Base-by-base conservation (phyloP, 2,329 filamentous ascomycete genomes). In the Paecilomyces sp. region DNA sequence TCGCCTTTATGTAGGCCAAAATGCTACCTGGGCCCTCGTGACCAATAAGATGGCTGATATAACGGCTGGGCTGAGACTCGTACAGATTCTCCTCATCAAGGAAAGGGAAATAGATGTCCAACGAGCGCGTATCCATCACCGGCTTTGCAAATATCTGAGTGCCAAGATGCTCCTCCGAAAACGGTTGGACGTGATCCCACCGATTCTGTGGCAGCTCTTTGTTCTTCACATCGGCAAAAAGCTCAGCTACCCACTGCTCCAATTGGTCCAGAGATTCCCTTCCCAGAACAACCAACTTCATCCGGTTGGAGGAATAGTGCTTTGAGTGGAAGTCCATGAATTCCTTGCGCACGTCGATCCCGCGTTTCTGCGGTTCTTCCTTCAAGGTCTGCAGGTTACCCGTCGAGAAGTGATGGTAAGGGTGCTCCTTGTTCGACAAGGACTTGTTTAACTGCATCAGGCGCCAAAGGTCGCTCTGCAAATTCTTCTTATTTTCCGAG, bases 401-500 rank as follows among this genome's bases (percentile, higher is more conserved):
- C 0, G 92, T 97, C 0, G 90, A 92, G 72, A 97, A 97, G 69
- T 96, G 89, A 72, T 90, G 90, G 72, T 90, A 96, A 0, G 92
- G 92, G 68, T 97, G 92, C 13, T 88, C 85, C 2, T 90, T 88
- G 73, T 93, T 96, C 2, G 91, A 91, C n/a, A 94, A 78, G 2
- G 88, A 88, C 77, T 96, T 96, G 71, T 91, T 89, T 25, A 97
- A 81, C 75, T 97, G 92, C 69, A 93, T 86, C 63, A 96, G 77
- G 15, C 92, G 86, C 91, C 92, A 96, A 59, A 85, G 84, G 70
- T 97, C 92, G 71, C 86, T 93, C 76, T 97, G 92, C 55, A 97
- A 79, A 67, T 97, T 97, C 83, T 97, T 97, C 83, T 96, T 96
- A 78, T 97, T 96, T 75, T 97, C 92, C 4, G 92, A 96, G 70